These are phyloP conservation scores for Starmerella bacillaris DNA, from an alignment of 805 yeast species.

Conservation along the genomic window DNA sequence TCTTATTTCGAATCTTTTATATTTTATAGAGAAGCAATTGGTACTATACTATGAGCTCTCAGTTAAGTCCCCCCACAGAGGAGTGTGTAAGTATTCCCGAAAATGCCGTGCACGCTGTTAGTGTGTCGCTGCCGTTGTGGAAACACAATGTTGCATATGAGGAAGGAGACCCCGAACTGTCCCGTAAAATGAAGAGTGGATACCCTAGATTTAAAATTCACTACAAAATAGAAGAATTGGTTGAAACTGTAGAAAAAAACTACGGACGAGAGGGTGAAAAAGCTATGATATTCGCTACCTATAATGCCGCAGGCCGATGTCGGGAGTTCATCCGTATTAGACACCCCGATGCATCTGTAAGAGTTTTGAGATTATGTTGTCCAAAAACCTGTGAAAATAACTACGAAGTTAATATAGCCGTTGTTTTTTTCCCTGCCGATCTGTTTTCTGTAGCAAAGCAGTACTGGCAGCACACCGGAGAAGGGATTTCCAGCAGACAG, in stretches of 20 bases:
- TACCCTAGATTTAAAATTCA: constrained; percentile 51
- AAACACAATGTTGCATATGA: constrained; percentile 81
- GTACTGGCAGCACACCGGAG: constrained; percentile 97
- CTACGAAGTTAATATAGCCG: constrained; percentile 53
- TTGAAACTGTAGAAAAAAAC: constrained; percentile 28
- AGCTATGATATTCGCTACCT: constrained; percentile 60
- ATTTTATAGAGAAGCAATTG: no score
- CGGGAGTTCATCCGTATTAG: constrained; percentile 47
- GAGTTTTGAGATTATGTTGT: constrained; percentile 20
- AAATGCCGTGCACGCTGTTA: constrained; percentile 79
- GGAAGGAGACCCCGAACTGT: constrained; percentile 72
- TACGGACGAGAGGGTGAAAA: constrained; percentile 69
- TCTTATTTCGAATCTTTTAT: no score
- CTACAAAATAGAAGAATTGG: constrained; percentile 22
- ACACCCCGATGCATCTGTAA: constrained; percentile 25
- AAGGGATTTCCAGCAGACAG: constrained; percentile 78
- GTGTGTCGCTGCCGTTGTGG: constrained; percentile 93
- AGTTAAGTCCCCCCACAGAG: constrained; percentile 22
- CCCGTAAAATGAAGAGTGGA: constrained; percentile 60
- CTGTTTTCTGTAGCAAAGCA: constrained; percentile 51
- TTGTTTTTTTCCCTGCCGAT: constrained; percentile 53
- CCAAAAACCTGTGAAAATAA: constrained; percentile 17
- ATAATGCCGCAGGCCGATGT: constrained; percentile 65
- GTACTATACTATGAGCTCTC: constrained; percentile 6
- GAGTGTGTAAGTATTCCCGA: constrained; percentile 81